Base-by-base conservation (phyloP, 345 rosid genomes). In the Garcia nutans region DNA sequence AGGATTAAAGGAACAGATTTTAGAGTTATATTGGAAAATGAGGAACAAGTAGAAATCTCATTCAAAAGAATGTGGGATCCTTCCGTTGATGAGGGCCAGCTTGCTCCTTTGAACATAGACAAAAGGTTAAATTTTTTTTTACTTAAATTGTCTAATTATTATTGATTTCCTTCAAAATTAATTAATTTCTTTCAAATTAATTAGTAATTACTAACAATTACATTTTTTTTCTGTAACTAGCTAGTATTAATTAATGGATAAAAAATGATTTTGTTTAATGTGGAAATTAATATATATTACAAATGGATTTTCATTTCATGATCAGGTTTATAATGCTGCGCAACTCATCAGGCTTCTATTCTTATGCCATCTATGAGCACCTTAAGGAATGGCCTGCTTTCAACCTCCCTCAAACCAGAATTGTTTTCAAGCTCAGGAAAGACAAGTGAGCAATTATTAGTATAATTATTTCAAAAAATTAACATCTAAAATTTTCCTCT, bases 321-420 rank as follows among this genome's bases (percentile, higher is more conserved):
- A 49, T 47, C 85, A 95, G 97, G 86, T 95, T 91, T 82, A 74
- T 91, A 76, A 82, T 95, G 92, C 88, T 91, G n/a, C 79, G 89
- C 20, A 86, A 86, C 78, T 86, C 86, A 41, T 91, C 93, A 0
- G 98, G 98, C 12, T 94, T 94, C 86, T 94, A 94, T 77, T 82
- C 90, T 9, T 92, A 92, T 45, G 93, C 92, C 72, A 87, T 89
- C 45, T 93, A 85, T 41, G 97, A 92, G 85, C 89, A 91, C 81
- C 72, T 80, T 75, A 55, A 76, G 76, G 92, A 93, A 65, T 95
- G 95, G 95, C 97, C 99, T 1, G 91, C 89, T 72, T 92, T 91
- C 78, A 88, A 82, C 82, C 84, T 93, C 11, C 94, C 90, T 64
- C 90, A 91, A 68, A 88, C 90, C 52, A 87, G 99, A 79, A 77